Percentiles rank a stretch among this genome's conserved stretches.
Conservation (phyloP, 2,329 filamentous ascomycete species). For the Tympanopsis confertula region DNA sequence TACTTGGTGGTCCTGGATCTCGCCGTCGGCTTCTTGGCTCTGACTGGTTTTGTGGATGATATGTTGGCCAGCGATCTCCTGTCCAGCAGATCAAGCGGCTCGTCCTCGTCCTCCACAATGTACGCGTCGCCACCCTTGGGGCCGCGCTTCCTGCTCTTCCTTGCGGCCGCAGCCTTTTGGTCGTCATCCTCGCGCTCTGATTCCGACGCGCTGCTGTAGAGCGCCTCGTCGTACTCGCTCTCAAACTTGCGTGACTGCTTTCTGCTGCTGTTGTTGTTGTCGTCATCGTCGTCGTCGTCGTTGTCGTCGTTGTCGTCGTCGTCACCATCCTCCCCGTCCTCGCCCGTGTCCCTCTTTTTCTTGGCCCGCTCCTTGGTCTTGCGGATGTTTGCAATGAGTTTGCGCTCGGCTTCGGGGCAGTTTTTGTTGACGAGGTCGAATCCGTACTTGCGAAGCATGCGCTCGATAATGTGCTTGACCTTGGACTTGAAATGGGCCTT, state of each 20-base stretch:
- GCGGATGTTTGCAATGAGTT: conserved; percentile 84
- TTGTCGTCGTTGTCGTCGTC: conserved; percentile 37
- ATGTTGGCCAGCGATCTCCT: conserved; percentile 83
- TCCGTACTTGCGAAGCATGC: conserved; percentile 84
- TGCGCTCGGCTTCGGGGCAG: conserved; percentile 77
- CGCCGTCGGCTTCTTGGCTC: conserved; percentile 38
- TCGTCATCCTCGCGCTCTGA: conserved; percentile 53
- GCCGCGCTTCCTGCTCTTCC: conserved; percentile 27
- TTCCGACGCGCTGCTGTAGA: conserved; percentile 65
- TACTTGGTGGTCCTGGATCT: conserved; percentile 32
- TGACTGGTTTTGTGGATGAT: conserved; percentile 74
- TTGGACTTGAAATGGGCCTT: conserved; percentile 95
- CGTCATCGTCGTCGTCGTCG: conserved; percentile 44
- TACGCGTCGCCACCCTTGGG: conserved; percentile 55
- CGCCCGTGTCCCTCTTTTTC: conserved; percentile 66
- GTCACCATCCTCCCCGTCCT: conserved; percentile 43
- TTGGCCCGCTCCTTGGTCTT: conserved; percentile 88
- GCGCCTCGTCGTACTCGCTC: conserved; percentile 90
- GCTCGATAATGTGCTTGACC: conserved; percentile 94
- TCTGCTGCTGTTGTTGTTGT: conserved; percentile 33
- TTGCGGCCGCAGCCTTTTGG: conserved; percentile 14
- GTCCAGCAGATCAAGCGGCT: conserved; percentile 87
- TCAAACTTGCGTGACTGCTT: conserved; percentile 58
- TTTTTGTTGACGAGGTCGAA: conserved; percentile 67
- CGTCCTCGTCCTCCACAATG: conserved; percentile 88